A percentile compares a stretch with the other conserved stretches of the same genome.
These are phyloP conservation scores for Nakazawaea ambrosiae DNA, from an alignment of 805 yeast genomes.

Conservation along the genomic window DNA sequence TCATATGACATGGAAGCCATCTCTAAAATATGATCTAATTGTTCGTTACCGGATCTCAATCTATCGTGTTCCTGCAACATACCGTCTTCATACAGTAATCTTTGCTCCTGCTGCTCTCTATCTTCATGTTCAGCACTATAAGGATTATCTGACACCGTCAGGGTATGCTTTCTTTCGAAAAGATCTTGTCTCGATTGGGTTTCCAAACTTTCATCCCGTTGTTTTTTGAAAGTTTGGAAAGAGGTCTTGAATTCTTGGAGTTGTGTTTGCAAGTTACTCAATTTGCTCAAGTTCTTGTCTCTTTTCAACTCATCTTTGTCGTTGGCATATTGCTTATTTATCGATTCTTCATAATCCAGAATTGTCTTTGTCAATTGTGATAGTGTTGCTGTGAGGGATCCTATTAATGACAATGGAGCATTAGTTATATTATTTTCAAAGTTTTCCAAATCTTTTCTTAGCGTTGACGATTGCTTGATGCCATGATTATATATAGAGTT, in stretches of 20 bases:
- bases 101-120: conserved; percentile 17
- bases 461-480: conserved; percentile 69
- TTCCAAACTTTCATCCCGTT: conserved; percentile 46
- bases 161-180: conserved; percentile 40
- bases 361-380: conserved; percentile 71
- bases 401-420: conserved; percentile 58
- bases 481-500: conserved; percentile 89
- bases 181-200: conserved; percentile 44
- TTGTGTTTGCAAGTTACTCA: conserved; percentile 48
- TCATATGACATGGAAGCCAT: conserved; percentile 84
- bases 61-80: conserved; percentile 60
- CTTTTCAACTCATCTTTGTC: conserved; percentile 32
- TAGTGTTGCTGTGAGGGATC: conserved; percentile 72
- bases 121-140: conserved; percentile 19
- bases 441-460: conserved; percentile 59
- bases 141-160: conserved; percentile 40
- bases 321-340: conserved; percentile 6
- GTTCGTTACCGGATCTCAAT: conserved; percentile 64
- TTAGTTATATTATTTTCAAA: conserved; percentile 62
- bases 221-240: conserved; percentile 46
- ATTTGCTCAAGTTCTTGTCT: conserved; percentile 59
- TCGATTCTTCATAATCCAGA: conserved; percentile 28
- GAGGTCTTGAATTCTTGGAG: conserved; percentile 37
- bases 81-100: conserved; percentile 41
- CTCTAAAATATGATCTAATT: conserved; percentile 82